phyloP scores from a whole-genome alignment of 768 basidiomycete genomes.

The Infundibulicybe gibba region DNA sequence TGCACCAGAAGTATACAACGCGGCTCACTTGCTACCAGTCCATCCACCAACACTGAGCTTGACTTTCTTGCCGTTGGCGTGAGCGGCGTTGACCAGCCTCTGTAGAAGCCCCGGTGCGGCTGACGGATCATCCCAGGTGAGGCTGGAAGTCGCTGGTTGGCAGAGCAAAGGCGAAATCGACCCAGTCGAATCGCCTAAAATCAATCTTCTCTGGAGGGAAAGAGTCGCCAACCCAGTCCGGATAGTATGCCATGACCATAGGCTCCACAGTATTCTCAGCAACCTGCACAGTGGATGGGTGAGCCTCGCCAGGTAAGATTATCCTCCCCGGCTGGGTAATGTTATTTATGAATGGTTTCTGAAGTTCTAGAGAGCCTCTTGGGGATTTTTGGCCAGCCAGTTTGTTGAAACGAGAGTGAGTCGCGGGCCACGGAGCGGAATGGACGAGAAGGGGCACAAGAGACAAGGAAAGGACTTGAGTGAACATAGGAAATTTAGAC shows the following conservation, averaged over 20 bases:
- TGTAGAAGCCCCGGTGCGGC: conserved; percentile 50
- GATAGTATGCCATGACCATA: conserved; percentile 77
- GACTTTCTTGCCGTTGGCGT: conserved; percentile 58
- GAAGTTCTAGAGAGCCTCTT: no score
- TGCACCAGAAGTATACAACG: not conserved
- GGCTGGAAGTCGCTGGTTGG: conserved; percentile 48
- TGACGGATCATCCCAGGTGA: conserved; percentile 65
- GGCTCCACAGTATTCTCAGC: conserved; percentile 13
- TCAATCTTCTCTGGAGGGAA: conserved; percentile 72
- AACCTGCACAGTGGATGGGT: no score
- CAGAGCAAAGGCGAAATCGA: conserved; percentile 90
- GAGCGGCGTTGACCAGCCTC: conserved; percentile 63
- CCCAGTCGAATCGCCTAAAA: conserved; percentile 68
- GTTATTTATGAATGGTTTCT: no score
- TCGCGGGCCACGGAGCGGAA: not conserved
- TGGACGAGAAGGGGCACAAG: not conserved
- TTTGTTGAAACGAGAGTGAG: no score
- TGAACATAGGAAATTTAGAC: not conserved
- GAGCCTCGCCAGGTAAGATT: no score
- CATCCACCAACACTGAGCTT: conserved; percentile 91
- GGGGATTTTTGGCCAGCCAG: no score
- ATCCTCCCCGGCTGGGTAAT: no score
- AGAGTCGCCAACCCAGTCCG: conserved; percentile 63
- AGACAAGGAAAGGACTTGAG: not conserved
- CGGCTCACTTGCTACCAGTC: conserved; percentile 75